Percentiles rank a stretch among this genome's conserved stretches.
phyloP scores from a whole-genome alignment of 192 early-diverging fungal genomes.

The Podila horticola region DNA sequence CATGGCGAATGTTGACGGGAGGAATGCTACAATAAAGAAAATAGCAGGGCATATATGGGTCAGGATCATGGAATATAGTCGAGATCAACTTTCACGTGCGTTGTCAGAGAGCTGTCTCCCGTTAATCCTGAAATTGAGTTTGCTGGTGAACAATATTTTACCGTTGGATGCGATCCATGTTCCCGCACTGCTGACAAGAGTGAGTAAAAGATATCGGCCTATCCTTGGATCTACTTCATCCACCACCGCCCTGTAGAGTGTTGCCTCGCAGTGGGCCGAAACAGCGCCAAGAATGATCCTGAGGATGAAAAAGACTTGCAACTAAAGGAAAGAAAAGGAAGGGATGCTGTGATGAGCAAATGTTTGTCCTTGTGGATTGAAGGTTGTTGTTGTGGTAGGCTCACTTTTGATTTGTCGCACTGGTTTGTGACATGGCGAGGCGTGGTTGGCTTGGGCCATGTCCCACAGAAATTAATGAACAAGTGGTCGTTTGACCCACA shows the following conservation, averaged over 20 bases:
- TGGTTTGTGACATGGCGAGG: neutral
- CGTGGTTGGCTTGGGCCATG: conserved; percentile 16
- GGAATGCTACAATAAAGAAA: conserved; percentile 60
- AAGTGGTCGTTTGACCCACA: neutral
- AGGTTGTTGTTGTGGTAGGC: too few relatives aligned
- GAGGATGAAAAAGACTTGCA: conserved; percentile 81
- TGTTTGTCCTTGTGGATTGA: neutral
- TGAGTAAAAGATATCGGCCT: conserved; percentile 73
- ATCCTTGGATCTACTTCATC: conserved; percentile 70
- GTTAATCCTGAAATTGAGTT: neutral
- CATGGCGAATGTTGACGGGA: conserved; percentile 97
- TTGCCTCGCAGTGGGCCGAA: conserved; percentile 74
- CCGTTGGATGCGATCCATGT: conserved; percentile 87
- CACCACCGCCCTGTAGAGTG: conserved; percentile 72
- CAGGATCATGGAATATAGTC: neutral
- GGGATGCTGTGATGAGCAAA: neutral
- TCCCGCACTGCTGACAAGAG: conserved; percentile 78
- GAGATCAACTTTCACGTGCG: neutral
- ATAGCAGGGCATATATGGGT: conserved; percentile 5
- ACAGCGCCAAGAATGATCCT: conserved; percentile 70
- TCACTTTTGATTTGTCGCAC: neutral
- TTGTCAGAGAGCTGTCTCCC: neutral
- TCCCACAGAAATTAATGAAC: neutral
- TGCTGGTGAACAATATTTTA: conserved; percentile 29
- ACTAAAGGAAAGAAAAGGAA: conserved; percentile 39